Percentiles rank a stretch among this genome's conserved stretches.
Evolutionary conservation across 257 asterid species (phyloP).

Genomic region (Solanum habrochaites): DNA sequence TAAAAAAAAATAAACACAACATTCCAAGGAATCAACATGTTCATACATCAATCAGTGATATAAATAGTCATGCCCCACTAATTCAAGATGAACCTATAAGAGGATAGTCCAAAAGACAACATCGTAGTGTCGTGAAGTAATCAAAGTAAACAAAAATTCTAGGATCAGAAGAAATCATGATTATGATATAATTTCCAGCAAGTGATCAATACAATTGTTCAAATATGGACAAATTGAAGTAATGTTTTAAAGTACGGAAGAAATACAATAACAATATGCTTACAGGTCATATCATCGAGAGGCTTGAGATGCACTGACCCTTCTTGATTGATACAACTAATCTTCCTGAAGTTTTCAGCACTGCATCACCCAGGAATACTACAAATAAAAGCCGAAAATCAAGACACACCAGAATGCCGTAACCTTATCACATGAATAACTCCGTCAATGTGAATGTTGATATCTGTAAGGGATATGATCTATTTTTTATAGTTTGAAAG

Average conservation of each 20-base stretch:
- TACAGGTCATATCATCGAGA: constrained; percentile 43
- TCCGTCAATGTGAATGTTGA: too few species aligned
- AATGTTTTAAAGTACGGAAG: constrained; percentile 22
- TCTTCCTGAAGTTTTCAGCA: constrained; percentile 7
- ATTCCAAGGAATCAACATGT: neutral
- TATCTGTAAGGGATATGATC: too few species aligned
- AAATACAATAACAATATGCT: constrained; percentile 42
- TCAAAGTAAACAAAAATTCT: neutral
- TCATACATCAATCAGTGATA: neutral
- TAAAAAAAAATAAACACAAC: neutral
- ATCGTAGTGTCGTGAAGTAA: neutral
- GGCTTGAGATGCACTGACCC: constrained; percentile 34
- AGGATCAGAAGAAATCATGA: neutral
- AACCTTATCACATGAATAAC: too few species aligned
- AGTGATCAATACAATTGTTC: constrained; percentile 28
- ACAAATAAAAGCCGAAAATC: neutral
- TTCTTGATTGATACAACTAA: constrained; percentile 13
- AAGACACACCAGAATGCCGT: too few species aligned
- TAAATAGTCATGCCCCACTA: neutral
- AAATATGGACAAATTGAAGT: constrained; percentile 46
- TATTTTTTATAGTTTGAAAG: too few species aligned
- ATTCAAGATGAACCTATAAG: neutral
- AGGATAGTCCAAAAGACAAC: neutral
- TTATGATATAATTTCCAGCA: neutral
- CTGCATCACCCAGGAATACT: neutral